These are phyloP conservation scores for Calcarisporium arbuscula DNA, from an alignment of 2,329 filamentous ascomycete species.

Conservation along the genomic window DNA sequence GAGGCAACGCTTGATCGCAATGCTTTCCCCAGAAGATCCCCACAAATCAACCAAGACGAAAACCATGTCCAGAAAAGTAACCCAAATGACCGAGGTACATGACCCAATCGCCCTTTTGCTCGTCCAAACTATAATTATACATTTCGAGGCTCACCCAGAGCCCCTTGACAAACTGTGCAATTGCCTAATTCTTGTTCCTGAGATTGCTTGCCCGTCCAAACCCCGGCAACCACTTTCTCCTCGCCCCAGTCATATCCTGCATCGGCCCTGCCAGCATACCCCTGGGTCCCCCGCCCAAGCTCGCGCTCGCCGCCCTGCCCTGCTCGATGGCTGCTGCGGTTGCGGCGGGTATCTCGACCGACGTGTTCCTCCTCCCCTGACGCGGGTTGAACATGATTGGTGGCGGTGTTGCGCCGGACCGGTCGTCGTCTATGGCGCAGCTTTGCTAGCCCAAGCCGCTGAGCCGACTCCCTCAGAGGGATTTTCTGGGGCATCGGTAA, in stretches of 20 bases:
- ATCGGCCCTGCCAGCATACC: conserved; percentile 1
- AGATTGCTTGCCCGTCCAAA: conserved; percentile 22
- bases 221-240: conserved; percentile 30
- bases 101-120: no score
- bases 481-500: conserved; percentile 13
- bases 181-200: conserved; percentile 15
- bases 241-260: conserved; percentile 18
- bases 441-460: conserved; percentile 31
- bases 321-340: conserved; percentile 2
- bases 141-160: no score
- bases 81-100: no score
- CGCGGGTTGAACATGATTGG: conserved; percentile 45
- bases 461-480: conserved; percentile 26
- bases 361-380: conserved; percentile 20
- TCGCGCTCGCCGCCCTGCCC: conserved; percentile 4
- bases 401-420: conserved; percentile 46
- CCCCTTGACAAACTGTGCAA: no score
- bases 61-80: no score
- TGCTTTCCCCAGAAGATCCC: no score
- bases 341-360: conserved; percentile 13
- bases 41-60: no score
- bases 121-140: no score
- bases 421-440: conserved; percentile 33
- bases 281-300: conserved; percentile 2
- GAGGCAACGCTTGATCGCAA: no score